Evolutionary conservation across 1,284 basidiomycete species (phyloP).

Genomic region (Leccinum pallidistipes): DNA sequence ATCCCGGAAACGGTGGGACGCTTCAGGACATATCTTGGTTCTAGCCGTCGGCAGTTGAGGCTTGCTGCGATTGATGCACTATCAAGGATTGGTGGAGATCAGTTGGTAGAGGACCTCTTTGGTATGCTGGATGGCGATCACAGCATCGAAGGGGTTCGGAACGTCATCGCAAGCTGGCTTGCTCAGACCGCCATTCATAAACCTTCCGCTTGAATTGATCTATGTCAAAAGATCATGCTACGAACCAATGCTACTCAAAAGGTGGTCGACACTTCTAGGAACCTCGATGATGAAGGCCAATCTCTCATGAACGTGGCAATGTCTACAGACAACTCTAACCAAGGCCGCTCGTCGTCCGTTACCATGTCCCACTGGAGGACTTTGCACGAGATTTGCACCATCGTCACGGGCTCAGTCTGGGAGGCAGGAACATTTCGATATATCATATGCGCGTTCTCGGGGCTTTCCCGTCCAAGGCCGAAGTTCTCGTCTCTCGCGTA

Average conservation of each 20-base stretch:
- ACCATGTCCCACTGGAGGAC: constrained; percentile 91
- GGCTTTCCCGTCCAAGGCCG: constrained; percentile 47
- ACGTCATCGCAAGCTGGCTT: constrained; percentile 95
- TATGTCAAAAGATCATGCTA: constrained; percentile 97
- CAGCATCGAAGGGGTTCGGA: constrained; percentile 90
- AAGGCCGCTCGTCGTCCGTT: constrained; percentile 38
- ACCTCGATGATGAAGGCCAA: constrained; percentile 90
- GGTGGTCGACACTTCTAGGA: constrained; percentile 61
- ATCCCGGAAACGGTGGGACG: constrained; percentile 75
- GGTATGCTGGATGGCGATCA: constrained; percentile 93
- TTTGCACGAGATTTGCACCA: constrained; percentile 85
- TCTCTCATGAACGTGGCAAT: constrained; percentile 67
- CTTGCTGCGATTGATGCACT: constrained; percentile 93
- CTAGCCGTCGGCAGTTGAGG: constrained; percentile 82
- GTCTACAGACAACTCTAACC: constrained; percentile 23
- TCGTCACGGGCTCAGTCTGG: constrained; percentile 75
- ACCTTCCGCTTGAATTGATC: constrained; percentile 96
- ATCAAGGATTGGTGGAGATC: constrained; percentile 91
- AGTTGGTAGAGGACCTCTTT: constrained; percentile 93
- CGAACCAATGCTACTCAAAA: constrained; percentile 81
- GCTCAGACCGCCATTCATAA: constrained; percentile 92
- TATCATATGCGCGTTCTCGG: constrained; percentile 57
- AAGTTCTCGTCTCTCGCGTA: constrained; percentile 75
- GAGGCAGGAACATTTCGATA: constrained; percentile 80
- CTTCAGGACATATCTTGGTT: constrained; percentile 77